These are phyloP conservation scores for Ampelomyces quisqualis DNA, from an alignment of 2,329 filamentous ascomycete species.

Conservation along the genomic window DNA sequence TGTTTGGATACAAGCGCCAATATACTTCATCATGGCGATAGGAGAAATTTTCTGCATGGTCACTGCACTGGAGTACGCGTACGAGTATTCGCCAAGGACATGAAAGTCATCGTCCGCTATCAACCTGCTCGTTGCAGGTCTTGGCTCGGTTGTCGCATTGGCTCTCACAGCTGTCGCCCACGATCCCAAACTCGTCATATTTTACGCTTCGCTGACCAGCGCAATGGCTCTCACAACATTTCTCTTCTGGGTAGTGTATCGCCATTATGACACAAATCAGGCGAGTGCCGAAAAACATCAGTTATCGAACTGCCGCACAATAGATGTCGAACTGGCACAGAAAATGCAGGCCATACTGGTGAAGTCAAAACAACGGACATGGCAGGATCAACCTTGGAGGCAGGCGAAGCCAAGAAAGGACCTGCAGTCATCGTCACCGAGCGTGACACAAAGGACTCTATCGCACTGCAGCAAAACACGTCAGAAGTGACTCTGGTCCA, in stretches of 20 bases:
- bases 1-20: slow-evolving; percentile 46
- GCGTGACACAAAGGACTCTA: no score
- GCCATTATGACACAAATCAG: slow-evolving; percentile 28
- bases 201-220: slow-evolving; percentile 29
- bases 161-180: slow-evolving; percentile 32
- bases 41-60: slow-evolving; percentile 49
- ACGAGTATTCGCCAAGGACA: slow-evolving; percentile 48
- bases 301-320: no score
- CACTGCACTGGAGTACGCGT: slow-evolving; percentile 49
- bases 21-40: slow-evolving; percentile 44
- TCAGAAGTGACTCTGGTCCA: no score
- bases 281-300: no score
- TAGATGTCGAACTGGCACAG: no score
- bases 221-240: slow-evolving; percentile 26
- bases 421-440: no score
- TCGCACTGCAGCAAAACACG: no score
- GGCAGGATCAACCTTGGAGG: no score
- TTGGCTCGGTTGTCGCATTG: slow-evolving; percentile 37
- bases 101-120: slow-evolving; percentile 44
- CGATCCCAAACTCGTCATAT: slow-evolving; percentile 32
- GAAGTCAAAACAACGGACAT: no score
- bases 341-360: no score
- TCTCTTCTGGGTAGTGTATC: slow-evolving; percentile 29
- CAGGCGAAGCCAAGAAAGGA: no score
- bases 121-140: slow-evolving; percentile 34